Percentiles rank a stretch among this genome's conserved stretches.
phyloP scores from a whole-genome alignment of 2,329 filamentous ascomycete species.

The Botrytis aclada region DNA sequence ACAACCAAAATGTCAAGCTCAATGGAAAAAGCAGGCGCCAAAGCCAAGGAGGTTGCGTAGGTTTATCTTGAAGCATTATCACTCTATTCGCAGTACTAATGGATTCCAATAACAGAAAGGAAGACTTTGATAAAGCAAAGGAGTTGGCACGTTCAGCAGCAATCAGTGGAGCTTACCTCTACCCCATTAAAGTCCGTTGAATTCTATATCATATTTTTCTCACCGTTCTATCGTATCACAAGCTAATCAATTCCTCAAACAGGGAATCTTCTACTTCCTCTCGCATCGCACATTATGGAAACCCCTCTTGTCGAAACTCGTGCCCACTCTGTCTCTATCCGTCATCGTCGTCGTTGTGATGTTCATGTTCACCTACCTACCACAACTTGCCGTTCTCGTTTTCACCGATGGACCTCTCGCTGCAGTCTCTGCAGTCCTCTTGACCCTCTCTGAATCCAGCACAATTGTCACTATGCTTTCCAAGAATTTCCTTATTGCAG shows the following conservation, averaged over 20 bases:
- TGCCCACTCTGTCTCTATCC: conserved; percentile 66
- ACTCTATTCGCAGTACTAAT: not conserved
- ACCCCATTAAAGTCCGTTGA: conserved; percentile 66
- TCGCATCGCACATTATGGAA: conserved; percentile 56
- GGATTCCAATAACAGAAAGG: conserved; percentile 46
- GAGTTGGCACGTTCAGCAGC: conserved; percentile 64
- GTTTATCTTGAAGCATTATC: conserved; percentile 19
- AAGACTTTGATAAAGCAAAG: conserved; percentile 69
- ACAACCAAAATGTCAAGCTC: conserved; percentile 28
- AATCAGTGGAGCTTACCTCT: conserved; percentile 76
- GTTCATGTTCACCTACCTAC: conserved; percentile 84
- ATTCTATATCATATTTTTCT: not conserved
- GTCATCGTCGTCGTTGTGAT: conserved; percentile 70
- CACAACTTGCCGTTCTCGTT: conserved; percentile 77
- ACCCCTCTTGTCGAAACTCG: conserved; percentile 53
- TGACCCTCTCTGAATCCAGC: conserved; percentile 63
- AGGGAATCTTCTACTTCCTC: conserved; percentile 60
- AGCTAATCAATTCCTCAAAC: conserved; percentile 19
- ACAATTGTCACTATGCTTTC: conserved; percentile 56
- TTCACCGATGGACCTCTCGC: conserved; percentile 83
- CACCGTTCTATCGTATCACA: conserved; percentile 19
- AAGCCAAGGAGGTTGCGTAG: conserved; percentile 39
- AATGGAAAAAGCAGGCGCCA: conserved; percentile 33
- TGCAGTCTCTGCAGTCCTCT: conserved; percentile 66
- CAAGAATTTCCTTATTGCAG: conserved; percentile 73